Conservation (phyloP, 345 rosid genomes). For the Syzygium jambos region DNA sequence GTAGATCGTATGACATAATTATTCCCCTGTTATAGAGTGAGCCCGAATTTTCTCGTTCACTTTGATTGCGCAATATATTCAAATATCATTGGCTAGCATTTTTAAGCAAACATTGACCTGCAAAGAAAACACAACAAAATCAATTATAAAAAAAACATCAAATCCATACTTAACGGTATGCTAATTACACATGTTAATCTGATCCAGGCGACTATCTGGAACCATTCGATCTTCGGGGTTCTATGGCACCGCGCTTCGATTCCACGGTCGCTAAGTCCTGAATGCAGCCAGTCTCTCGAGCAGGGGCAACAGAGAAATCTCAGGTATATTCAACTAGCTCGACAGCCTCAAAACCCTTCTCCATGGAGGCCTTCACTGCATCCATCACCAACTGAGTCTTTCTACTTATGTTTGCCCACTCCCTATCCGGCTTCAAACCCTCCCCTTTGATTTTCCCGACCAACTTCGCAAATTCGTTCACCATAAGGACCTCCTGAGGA, state of each 20-base stretch:
- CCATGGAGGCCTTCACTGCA: slow-evolving; percentile 3
- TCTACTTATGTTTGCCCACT: not conserved
- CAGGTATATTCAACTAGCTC: not conserved
- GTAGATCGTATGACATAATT: not conserved
- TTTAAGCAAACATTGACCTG: not conserved
- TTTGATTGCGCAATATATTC: not conserved
- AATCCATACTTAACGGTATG: not conserved
- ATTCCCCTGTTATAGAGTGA: not conserved
- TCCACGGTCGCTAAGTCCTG: not conserved
- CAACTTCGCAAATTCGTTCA: not conserved
- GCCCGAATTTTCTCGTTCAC: not conserved
- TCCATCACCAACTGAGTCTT: slow-evolving; percentile 10
- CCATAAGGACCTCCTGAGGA: slow-evolving; percentile 4
- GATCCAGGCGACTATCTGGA: not conserved
- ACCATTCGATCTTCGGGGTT: not conserved
- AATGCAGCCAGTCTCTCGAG: not conserved
- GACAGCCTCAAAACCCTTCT: not conserved
- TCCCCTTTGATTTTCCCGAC: not conserved
- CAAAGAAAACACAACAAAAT: not conserved
- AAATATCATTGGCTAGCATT: not conserved
- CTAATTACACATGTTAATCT: not conserved
- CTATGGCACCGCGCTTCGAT: not conserved
- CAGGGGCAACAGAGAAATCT: not conserved
- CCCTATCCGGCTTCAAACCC: not conserved
- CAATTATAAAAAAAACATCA: not conserved